phyloP scores from a whole-genome alignment of 2,329 filamentous ascomycete genomes.

The Diaporthe sp. region DNA sequence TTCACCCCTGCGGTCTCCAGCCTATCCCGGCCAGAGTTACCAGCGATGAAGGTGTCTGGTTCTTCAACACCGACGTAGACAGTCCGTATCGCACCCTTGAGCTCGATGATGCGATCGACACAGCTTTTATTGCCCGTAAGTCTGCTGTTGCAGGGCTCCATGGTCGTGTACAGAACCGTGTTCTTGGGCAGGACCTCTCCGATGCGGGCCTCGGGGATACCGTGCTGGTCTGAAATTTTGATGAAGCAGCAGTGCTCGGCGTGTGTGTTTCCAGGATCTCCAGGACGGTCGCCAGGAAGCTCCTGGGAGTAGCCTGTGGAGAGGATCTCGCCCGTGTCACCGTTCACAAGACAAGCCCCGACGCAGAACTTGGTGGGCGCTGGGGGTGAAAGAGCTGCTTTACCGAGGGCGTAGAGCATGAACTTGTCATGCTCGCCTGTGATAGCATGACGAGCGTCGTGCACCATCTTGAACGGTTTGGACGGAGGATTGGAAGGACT shows the following conservation, averaged over 20 bases:
- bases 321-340: constrained; percentile 51
- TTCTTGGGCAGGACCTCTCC: constrained; percentile 52
- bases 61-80: constrained; percentile 56
- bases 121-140: constrained; percentile 55
- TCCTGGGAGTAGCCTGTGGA: constrained; percentile 58
- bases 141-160: constrained; percentile 59
- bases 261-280: constrained; percentile 55
- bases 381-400: constrained; percentile 53
- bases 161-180: constrained; percentile 58
- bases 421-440: constrained; percentile 50
- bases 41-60: constrained; percentile 42
- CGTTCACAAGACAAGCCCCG: constrained; percentile 55
- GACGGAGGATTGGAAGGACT: not conserved
- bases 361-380: constrained; percentile 55
- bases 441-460: constrained; percentile 41
- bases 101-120: constrained; percentile 50
- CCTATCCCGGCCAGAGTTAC: constrained; percentile 22
- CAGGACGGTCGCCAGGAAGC: constrained; percentile 51
- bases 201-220: constrained; percentile 51
- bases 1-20: constrained; percentile 30
- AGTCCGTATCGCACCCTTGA: constrained; percentile 49
- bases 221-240: constrained; percentile 54
- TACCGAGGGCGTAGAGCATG: constrained; percentile 53
- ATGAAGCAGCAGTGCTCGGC: constrained; percentile 60
- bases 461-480: not conserved